Base-by-base conservation (phyloP, 768 basidiomycete genomes). In the Pulveroboletus frians region DNA sequence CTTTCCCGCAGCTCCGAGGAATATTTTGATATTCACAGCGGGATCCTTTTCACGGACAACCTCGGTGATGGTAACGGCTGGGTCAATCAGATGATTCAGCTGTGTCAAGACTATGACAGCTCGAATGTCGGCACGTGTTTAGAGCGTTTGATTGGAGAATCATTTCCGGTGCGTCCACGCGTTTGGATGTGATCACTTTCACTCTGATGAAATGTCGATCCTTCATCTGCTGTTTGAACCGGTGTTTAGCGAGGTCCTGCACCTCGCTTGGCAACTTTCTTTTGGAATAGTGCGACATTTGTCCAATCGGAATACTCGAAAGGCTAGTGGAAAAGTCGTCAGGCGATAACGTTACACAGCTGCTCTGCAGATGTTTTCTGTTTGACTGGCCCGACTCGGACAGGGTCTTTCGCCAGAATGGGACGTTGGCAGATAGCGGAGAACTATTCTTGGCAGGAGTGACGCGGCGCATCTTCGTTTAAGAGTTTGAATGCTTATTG, bases 361-460 rank as follows among this genome's bases (percentile, higher is more conserved):
- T n/a, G n/a, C n/a, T n/a, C n/a, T n/a, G n/a, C n/a, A n/a, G n/a
- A n/a, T n/a, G n/a, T n/a, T n/a, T n/a, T n/a, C n/a, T 8, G 13
- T 41, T 43, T 39, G 39, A 15, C 15, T 15, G n/a, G 30, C 2
- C 31, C n/a, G 43, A 11, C 17, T 21, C 18, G 23, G 11, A 26
- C 21, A 54, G 81, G 13, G 70, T 80, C 5, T 84, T 62, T 62
- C 73, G 73, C 36, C 83, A 86, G 62, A 80, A 84, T 52, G 83
- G 84, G 1, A 61, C 76, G 3, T 18, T 26, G 14, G 83, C 82
- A 2, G 34, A 74, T 43, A 77, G 63, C 29, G 70, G 71, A 1
- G 74, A 76, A 4, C 62, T 84, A 26, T 88, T 86, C 64, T 70
- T 82, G n/a, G 80, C 78, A 78, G 81, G 61, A 56, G 78, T 66